Evolutionary conservation across 73 alveolate genomes (phyloP), one percentile per base, ranked within the genome.

Genomic region (Paramecium primaurelia): DNA sequence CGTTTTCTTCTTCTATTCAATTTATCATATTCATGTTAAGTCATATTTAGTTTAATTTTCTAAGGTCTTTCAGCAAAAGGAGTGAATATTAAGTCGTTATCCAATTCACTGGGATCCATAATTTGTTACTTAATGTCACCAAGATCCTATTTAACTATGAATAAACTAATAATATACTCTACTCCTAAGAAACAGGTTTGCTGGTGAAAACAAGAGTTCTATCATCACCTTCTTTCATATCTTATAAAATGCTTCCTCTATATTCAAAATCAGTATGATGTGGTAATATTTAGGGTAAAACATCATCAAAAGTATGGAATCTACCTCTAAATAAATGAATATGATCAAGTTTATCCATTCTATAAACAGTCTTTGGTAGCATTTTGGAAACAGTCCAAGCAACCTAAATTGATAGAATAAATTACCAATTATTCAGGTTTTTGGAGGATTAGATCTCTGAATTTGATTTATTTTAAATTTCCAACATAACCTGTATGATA

Each of bases 401-500:
- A 5, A 75, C 60, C 88, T 75, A 75, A 3, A 5, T 38, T 75
- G 14, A 20, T 2, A 42, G n/a, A 75, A 10, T 36, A 18, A 34
- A 75, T 16, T 80, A 80, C 71, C 58, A 80, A 80, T 47, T 80
- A 47, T 25, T 80, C 91, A 2, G 91, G 91, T 80, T 80, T 80
- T 26, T 80, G n/a, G 22, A 80, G 91, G 11, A 80, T 49, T 20
- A 80, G 32, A 80, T 80, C 77, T 47, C 73, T 18, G 18, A 45
- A 80, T 7, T 22, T 26, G 14, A 80, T 47, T 45, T 40, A 42
- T 80, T 22, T 80, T 47, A 80, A 49, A 80, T 80, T 40, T 40
- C 91, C 91, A 8, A 80, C 77, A 80, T 44, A 80, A 22, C 91
- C 91, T 16, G 91, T 80, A 45, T 80, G 91, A 26, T 80, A 80